Percentiles rank a stretch among this genome's conserved stretches.
Evolutionary conservation across 2,329 filamentous ascomycete species (phyloP).

Genomic region (Aureobasidium musti): DNA sequence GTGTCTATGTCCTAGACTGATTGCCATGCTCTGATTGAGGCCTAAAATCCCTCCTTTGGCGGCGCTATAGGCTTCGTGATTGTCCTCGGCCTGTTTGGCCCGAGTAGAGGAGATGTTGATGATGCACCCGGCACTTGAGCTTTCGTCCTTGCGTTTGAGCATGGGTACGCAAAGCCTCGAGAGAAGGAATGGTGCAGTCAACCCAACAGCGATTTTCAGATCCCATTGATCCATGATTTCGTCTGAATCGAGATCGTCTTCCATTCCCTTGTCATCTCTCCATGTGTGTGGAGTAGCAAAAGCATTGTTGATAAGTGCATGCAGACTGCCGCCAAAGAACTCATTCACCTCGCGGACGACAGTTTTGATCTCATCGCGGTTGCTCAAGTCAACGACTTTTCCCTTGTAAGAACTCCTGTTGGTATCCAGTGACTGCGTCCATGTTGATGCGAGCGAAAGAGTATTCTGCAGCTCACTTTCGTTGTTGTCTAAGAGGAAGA

Average conservation of each 20-base stretch:
- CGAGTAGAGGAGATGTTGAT: constrained; percentile 56
- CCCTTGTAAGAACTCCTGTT: constrained; percentile 4
- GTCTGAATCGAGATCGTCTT: constrained; percentile 18
- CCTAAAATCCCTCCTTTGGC: constrained; percentile 56
- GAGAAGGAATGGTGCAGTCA: constrained; percentile 42
- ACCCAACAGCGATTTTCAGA: constrained; percentile 31
- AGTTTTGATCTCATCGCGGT: constrained; percentile 39
- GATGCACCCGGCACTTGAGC: constrained; percentile 35
- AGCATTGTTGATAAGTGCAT: constrained; percentile 50
- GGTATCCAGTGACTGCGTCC: not conserved
- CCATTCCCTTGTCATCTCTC: constrained; percentile 27
- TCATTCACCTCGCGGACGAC: constrained; percentile 38
- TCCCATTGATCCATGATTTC: constrained; percentile 31
- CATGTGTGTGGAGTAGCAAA: constrained; percentile 30
- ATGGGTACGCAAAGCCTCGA: constrained; percentile 34
- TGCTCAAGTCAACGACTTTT: constrained; percentile 36
- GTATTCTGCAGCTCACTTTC: constrained; percentile 45
- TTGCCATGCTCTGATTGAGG: constrained; percentile 53
- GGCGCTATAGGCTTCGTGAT: constrained; percentile 55
- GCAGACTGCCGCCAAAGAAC: constrained; percentile 44
- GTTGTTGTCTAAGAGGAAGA: constrained; percentile 47
- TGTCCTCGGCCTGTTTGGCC: constrained; percentile 52
- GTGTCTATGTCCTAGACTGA: constrained; percentile 48
- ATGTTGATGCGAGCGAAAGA: constrained; percentile 34
- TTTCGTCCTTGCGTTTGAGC: constrained; percentile 30